Base-by-base conservation (phyloP, 2,329 filamentous ascomycete species). In the Xylariaceae sp. region DNA sequence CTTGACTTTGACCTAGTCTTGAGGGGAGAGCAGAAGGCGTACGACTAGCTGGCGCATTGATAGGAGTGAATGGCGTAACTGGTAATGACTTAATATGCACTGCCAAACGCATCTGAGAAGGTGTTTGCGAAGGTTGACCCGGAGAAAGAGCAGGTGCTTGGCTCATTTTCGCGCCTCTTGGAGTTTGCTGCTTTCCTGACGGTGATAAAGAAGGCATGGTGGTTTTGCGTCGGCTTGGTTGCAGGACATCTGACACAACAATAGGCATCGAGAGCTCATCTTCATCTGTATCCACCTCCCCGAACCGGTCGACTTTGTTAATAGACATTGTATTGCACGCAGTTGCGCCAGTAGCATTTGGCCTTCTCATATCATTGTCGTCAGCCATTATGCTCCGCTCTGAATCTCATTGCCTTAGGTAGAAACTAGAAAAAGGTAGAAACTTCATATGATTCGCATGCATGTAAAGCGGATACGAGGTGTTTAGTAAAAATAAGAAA, bases 1-100 rank as follows among this genome's bases (percentile, higher is more conserved):
- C 50, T 33, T 42, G 56, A 7, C 4, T 24, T 41, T 45, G 56
- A 30, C 20, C 44, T 15, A 36, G 23, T 29, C 29, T 47, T 27
- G 41, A 24, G 10, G 43, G 27, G 47, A 55, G 32, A 6, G 44
- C 36, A 9, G 51, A 44, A 10, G 41, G 10, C 13, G 32, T 49
- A 50, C 15, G 26, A 44, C n/a, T 37, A 32, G 44, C 23, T 41
- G 44, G 39, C 11, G 50, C 30, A 41, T 58, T 53, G 43, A 53
- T 52, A 50, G 55, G 48, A 43, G 61, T 53, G 54, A 55, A 47
- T 36, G 60, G 37, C 20, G 43, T 37, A 53, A 57, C 26, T 41
- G 59, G 44, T 23, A 61, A 59, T 15, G 65, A 63, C 30, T 51
- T 61, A 21, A 69, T 68, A 36, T 68, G 62, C 6, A 68, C 65